phyloP scores from a whole-genome alignment of 371 early-diverging fungal species.

The Mucor circinelloides region DNA sequence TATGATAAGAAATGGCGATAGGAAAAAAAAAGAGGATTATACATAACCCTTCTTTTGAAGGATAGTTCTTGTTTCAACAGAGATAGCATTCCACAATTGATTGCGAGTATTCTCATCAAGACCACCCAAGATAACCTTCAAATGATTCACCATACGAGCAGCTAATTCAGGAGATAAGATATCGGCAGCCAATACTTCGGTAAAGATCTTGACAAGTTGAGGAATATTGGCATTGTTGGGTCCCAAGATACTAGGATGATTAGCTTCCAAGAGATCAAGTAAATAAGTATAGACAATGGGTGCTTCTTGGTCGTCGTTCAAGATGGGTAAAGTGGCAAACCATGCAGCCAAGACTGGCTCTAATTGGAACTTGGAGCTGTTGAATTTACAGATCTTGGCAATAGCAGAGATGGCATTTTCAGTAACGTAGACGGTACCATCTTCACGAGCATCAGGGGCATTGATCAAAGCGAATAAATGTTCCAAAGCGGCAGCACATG shows the following conservation, averaged over 20 bases:
- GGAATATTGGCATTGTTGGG: constrained; percentile 65
- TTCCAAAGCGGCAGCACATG: constrained; percentile 64
- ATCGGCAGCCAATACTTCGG: constrained; percentile 69
- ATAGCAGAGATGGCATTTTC: constrained; percentile 92
- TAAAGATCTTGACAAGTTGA: constrained; percentile 68
- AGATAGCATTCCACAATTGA: constrained; percentile 69
- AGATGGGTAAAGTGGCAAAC: constrained; percentile 81
- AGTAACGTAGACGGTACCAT: constrained; percentile 80
- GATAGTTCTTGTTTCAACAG: constrained; percentile 66
- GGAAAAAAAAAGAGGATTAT: constrained; percentile 28
- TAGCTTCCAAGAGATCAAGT: constrained; percentile 68
- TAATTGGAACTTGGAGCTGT: constrained; percentile 58
- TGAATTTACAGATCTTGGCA: constrained; percentile 82
- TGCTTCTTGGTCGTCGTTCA: constrained; percentile 88
- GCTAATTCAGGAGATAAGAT: constrained; percentile 62
- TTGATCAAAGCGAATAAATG: constrained; percentile 68
- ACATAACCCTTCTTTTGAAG: constrained; percentile 65
- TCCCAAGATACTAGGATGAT: constrained; percentile 66
- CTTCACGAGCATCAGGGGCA: constrained; percentile 63
- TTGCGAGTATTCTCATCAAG: constrained; percentile 62
- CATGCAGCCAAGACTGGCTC: constrained; percentile 73
- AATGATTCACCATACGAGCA: constrained; percentile 61
- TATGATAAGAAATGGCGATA: constrained; percentile 7
- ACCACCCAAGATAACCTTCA: constrained; percentile 61
- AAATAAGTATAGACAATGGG: constrained; percentile 76